Evolutionary conservation across 495 filamentous ascomycete species (phyloP), one percentile per base, ranked within the genome.

Genomic region (Neurospora sp.): DNA sequence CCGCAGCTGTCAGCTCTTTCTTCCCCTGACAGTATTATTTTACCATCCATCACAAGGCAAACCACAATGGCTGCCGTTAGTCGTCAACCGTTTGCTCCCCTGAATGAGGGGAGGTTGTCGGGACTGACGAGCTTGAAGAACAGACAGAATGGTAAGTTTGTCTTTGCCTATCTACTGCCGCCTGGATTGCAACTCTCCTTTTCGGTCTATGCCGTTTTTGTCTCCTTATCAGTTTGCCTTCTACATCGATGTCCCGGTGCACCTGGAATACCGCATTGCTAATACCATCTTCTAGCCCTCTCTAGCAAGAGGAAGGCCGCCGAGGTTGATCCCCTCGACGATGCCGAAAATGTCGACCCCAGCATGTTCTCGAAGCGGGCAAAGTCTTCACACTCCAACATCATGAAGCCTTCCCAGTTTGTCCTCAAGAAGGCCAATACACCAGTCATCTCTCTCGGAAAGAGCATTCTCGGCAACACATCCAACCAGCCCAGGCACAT

Each of bases 301-400:
- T 73, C 83, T 16, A 72, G 72, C 39, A 87, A 87, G 80, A 80
- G 85, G 39, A 87, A 87, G 75, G 84, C 82, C 18, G 72, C 80
- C 59, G 84, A 86, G 48, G 81, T 82, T 40, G 59, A 78, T 2
- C 83, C 88, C 39, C 84, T 88, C 20, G 83, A 85, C 72, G 89
- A 97, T 79, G 81, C 86, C 9, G 94, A 98, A 84, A 98, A 97
- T 77, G 86, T 96, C 74, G 93, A 94, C 77, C 94, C 94, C 0
- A 73, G 83, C 35, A 78, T 87, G 72, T 89, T 90, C 77, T 87
- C 93, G 35, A 91, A 92, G 84, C 83, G 89, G 72, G 84, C 88
- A 23, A 97, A 96, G 83, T 88, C 88, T 70, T 84, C 85, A 70
- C 86, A 86, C 75, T 78, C 69, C 46, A 73, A 79, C 71, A 75